Base-by-base conservation (phyloP, 208 protist genomes). In the Tetramitus jugosus region DNA sequence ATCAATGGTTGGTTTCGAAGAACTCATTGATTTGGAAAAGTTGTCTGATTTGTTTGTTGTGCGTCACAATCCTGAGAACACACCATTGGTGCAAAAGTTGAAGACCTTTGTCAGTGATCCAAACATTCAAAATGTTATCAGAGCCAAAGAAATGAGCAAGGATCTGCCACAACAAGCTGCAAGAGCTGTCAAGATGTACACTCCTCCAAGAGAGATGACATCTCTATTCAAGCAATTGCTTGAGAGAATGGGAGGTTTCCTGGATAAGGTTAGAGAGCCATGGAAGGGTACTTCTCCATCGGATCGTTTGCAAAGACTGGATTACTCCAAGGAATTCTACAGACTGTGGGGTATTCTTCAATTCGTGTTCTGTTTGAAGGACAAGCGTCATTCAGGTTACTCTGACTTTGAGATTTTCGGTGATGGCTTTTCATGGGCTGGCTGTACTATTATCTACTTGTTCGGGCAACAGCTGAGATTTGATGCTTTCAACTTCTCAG, bases 281-380 rank as follows among this genome's bases (percentile, higher is more conserved):
- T 75, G 83, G 86, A 65, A 77, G 1, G 79, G 80, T 64, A 26
- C 13, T n/a, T 14, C 42, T n/a, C 80, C 85, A 56, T 60, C 79
- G 26, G 85, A 87, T 77, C 85, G 83, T 49, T 53, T 89, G 2
- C 39, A 85, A n/a, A 39, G 62, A 23, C 52, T 88, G 23, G 88
- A 89, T 60, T 65, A 43, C 1, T 76, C 74, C 3, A 83, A 68
- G 0, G 85, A 87, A 60, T 89, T 91, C 33, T 88, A 90, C 60
- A 76, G 87, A 49, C 56, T 91, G 45, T 91, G 88, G 88, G 79
- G 46, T 42, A 78, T 82, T 43, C 35, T 90, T 1, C 80, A 89
- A 78, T 91, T 89, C 52, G 65, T 85, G 3, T 83, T 79, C 10
- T 81, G 74, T 72, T 29, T 75, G 20, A 40, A 60, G 2, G 23